Conservation (phyloP, 2,329 filamentous ascomycete genomes). For the Aspergillus pseudonomiae region DNA sequence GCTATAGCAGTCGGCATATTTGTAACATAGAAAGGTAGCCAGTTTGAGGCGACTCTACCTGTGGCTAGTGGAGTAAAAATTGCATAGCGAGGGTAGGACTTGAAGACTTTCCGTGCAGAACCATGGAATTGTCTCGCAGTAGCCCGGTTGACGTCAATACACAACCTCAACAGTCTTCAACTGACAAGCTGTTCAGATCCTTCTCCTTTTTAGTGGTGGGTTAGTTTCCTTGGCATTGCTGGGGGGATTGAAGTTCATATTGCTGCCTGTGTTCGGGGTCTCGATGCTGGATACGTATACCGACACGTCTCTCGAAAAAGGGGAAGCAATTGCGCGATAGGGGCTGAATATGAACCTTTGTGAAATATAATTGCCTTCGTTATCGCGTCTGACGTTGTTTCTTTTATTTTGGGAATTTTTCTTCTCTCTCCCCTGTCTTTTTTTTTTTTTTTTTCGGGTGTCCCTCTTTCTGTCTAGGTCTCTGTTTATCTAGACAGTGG, state of each 20-base stretch:
- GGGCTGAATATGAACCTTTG: neutral
- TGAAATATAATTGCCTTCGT: neutral
- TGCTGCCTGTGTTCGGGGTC: neutral
- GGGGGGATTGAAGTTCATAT: neutral
- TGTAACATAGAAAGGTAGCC: too few relatives aligned
- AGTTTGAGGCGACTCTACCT: too few relatives aligned
- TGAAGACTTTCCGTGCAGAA: too few relatives aligned
- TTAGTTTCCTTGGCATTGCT: neutral
- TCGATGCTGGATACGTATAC: neutral
- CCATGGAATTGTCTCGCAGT: neutral
- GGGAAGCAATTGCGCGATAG: neutral
- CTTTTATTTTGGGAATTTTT: neutral
- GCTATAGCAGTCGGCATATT: too few relatives aligned
- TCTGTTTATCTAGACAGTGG: neutral
- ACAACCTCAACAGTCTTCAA: neutral
- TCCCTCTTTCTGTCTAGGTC: neutral
- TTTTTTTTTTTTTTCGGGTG: neutral
- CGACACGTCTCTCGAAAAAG: neutral
- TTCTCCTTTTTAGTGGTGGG: neutral
- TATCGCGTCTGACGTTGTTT: neutral
- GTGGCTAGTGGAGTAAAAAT: too few relatives aligned
- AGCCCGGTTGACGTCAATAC: neutral
- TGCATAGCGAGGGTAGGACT: too few relatives aligned
- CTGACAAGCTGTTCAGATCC: neutral
- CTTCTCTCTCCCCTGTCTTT: too few relatives aligned